phyloP scores from a whole-genome alignment of 257 asterid genomes.

The Parsonsia alboflavescens region DNA sequence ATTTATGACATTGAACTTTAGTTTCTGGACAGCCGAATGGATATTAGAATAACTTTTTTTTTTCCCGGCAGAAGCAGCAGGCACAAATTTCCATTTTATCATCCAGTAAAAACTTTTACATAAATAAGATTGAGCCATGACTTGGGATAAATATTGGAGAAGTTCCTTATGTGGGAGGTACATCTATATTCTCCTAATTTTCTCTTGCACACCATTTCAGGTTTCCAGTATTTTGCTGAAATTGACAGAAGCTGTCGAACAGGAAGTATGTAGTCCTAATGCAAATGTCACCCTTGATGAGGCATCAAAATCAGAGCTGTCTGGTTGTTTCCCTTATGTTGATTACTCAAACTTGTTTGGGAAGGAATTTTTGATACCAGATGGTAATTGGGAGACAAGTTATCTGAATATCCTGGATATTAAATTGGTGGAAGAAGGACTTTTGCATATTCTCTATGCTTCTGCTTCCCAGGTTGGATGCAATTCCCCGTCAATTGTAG shows the following conservation, averaged over 20 bases:
- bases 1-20: background rate
- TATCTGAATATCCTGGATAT: conserved; percentile 66
- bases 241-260: conserved; percentile 46
- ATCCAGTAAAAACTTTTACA: background rate
- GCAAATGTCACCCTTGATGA: conserved; percentile 42
- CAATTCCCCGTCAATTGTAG: background rate
- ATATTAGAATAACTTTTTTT: background rate
- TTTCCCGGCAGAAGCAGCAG: background rate
- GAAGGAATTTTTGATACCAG: conserved; percentile 62
- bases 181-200: conserved; percentile 9
- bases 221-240: conserved; percentile 66
- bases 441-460: conserved; percentile 87
- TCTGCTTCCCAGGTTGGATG: conserved; percentile 86
- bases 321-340: conserved; percentile 30
- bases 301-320: conserved; percentile 40
- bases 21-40: background rate
- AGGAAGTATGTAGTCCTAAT: conserved; percentile 37
- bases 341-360: conserved; percentile 83
- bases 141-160: background rate
- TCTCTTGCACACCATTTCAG: conserved; percentile 31
- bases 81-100: too few relatives aligned
- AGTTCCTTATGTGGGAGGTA: background rate
- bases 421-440: conserved; percentile 83
- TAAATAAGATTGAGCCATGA: background rate
- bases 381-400: conserved; percentile 54